Conservation (phyloP, 202 grass and related monocot species). For the Dendrocalamus latiflorus region DNA sequence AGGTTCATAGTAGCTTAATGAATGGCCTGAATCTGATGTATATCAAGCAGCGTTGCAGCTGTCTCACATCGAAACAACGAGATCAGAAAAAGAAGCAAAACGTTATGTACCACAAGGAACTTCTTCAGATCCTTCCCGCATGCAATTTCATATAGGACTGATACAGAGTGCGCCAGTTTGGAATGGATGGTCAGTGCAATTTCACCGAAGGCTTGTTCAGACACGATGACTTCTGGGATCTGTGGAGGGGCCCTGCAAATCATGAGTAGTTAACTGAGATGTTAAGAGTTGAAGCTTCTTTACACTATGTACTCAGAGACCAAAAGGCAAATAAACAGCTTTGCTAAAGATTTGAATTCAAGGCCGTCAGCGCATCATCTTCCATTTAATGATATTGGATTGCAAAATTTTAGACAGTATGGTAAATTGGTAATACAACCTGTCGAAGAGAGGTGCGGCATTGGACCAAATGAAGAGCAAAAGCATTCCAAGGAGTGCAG, state of each 20-base stretch:
- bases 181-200: constrained; percentile 37
- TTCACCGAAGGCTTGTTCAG: constrained; percentile 57
- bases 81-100: neutral
- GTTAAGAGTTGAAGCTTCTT: neutral
- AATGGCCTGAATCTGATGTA: neutral
- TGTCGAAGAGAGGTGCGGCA: constrained; percentile 45
- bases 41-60: neutral
- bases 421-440: constrained; percentile 31
- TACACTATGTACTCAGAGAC: neutral
- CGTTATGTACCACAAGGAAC: constrained; percentile 60
- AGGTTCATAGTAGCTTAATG: neutral
- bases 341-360: neutral
- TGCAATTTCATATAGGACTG: too few relatives aligned
- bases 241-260: constrained; percentile 48
- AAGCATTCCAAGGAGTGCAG: constrained; percentile 58
- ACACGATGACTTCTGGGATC: constrained; percentile 63
- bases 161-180: constrained; percentile 38
- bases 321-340: neutral
- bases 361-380: neutral
- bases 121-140: constrained; percentile 69
- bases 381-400: neutral
- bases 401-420: neutral
- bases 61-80: neutral
- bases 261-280: neutral
- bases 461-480: constrained; percentile 70